Evolutionary conservation across 257 asterid species (phyloP).

Genomic region (Eustoma russellianum): DNA sequence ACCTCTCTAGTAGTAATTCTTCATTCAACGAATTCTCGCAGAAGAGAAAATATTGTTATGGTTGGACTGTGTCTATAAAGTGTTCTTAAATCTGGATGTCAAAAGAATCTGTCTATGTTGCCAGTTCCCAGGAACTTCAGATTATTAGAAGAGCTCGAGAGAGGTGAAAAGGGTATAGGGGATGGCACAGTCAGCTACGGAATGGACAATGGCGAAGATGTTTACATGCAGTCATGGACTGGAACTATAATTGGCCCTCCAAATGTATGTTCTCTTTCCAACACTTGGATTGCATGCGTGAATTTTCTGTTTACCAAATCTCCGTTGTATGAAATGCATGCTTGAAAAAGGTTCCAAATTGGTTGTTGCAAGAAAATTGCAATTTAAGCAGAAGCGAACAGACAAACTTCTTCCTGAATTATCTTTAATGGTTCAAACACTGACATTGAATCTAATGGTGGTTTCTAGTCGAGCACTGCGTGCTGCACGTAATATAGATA

Average conservation of each 20-base stretch:
- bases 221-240: conserved; percentile 86
- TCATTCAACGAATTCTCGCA: background rate
- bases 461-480: too few species aligned
- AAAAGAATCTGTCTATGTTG: conserved; percentile 5
- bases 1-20: background rate
- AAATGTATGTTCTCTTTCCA: conserved; percentile 39
- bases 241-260: conserved; percentile 90
- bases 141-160: conserved; percentile 79
- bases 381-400: too few species aligned
- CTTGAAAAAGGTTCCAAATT: background rate
- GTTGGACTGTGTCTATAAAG: background rate
- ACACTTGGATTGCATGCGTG: background rate
- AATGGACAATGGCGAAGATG: conserved; percentile 81
- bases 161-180: conserved; percentile 89
- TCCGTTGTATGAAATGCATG: conserved; percentile 1
- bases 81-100: background rate
- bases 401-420: too few species aligned
- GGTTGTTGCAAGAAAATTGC: too few species aligned
- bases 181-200: conserved; percentile 93
- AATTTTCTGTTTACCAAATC: background rate
- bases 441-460: too few species aligned
- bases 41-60: background rate
- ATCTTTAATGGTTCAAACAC: too few species aligned
- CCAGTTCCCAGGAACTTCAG: conserved; percentile 82
- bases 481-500: too few species aligned